Evolutionary conservation across 768 basidiomycete species (phyloP).

Genomic region (Harrya chromipes): DNA sequence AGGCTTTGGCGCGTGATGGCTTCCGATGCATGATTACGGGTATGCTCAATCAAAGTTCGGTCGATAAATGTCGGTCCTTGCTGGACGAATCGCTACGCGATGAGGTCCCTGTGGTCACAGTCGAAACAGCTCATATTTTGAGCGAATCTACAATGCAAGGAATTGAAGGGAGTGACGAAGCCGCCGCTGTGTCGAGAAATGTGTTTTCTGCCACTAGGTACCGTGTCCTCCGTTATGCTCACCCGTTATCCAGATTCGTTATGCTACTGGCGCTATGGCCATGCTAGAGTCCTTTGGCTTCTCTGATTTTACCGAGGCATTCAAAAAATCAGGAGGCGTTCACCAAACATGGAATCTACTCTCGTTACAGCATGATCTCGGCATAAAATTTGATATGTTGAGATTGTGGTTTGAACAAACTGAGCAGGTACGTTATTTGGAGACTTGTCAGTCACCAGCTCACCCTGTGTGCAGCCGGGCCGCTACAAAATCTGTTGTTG

Average conservation of each 20-base stretch:
- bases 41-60: too few relatives aligned
- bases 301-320: not conserved
- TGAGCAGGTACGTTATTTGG: not conserved
- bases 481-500: not conserved
- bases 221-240: not conserved
- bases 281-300: not conserved
- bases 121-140: not conserved
- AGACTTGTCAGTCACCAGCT: not conserved
- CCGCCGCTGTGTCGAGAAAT: not conserved
- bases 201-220: not conserved
- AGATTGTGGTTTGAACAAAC: not conserved
- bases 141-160: not conserved
- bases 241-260: not conserved
- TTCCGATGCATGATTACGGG: slow-evolving; percentile 1
- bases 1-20: not conserved
- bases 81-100: too few relatives aligned
- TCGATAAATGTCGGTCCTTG: too few relatives aligned
- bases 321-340: not conserved
- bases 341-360: slow-evolving; percentile 2
- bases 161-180: not conserved
- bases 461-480: not conserved
- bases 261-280: not conserved
- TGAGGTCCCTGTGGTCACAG: too few relatives aligned
- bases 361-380: not conserved
- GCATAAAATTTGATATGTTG: fast-evolving